Conservation (phyloP, 2,329 filamentous ascomycete genomes). For the Ophiostoma perfectum region DNA sequence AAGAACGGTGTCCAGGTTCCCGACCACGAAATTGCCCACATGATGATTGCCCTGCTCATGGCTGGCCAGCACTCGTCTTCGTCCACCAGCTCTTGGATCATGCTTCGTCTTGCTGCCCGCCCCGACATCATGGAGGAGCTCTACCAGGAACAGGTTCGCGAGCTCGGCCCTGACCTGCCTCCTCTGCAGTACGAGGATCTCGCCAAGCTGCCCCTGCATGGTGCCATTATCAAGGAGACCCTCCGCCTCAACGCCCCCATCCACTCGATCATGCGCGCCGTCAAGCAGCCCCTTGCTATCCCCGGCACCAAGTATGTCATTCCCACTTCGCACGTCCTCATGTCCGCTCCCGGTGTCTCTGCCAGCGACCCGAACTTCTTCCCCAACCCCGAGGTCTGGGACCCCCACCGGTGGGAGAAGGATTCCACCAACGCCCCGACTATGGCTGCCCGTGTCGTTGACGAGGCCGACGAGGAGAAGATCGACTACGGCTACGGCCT, state of each 20-base stretch:
- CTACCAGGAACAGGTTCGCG: constrained; percentile 68
- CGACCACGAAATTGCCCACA: constrained; percentile 72
- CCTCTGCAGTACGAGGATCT: constrained; percentile 72
- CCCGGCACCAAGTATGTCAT: constrained; percentile 78
- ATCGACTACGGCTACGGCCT: constrained; percentile 92
- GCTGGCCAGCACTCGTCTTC: constrained; percentile 77
- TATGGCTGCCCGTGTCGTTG: constrained; percentile 36
- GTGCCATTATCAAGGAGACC: constrained; percentile 84
- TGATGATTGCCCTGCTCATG: constrained; percentile 85
- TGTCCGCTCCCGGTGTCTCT: constrained; percentile 80
- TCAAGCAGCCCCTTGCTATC: constrained; percentile 80
- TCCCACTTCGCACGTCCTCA: constrained; percentile 71
- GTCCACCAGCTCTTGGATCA: constrained; percentile 70
- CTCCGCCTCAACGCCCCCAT: constrained; percentile 87
- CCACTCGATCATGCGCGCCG: constrained; percentile 89
- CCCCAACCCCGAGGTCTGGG: constrained; percentile 75
- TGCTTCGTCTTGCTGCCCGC: constrained; percentile 65
- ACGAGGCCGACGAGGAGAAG: constrained; percentile 62
- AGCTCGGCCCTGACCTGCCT: constrained; percentile 69
- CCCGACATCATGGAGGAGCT: constrained; percentile 67
- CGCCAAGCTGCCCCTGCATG: constrained; percentile 71
- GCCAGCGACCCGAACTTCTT: constrained; percentile 69
- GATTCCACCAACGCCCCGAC: constrained; percentile 52
- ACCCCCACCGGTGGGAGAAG: constrained; percentile 84
- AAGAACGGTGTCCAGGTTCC: constrained; percentile 65